Evolutionary conservation across 352 stramenopile genomes (phyloP).

Genomic region (Phytophthora ramorum): DNA sequence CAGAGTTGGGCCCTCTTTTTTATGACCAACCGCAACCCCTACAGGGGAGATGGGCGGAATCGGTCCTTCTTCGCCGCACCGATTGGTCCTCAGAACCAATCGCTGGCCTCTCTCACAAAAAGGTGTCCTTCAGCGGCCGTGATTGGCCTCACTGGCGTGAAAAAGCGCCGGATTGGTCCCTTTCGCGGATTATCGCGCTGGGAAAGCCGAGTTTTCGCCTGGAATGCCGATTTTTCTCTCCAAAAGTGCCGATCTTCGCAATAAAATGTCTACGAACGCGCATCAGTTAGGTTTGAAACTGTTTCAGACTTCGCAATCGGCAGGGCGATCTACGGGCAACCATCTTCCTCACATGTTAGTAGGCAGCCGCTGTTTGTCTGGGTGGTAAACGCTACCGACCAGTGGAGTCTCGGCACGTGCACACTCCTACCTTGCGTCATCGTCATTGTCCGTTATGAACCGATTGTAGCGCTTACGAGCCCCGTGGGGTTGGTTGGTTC

Average conservation of each 20-base stretch:
- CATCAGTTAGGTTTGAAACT: neutral
- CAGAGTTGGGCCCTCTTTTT: conserved; percentile 22
- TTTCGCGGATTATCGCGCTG: neutral
- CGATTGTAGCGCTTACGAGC: no score
- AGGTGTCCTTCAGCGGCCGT: conserved; percentile 13
- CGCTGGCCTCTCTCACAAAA: conserved; percentile 7
- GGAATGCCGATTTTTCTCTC: neutral
- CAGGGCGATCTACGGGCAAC: no score
- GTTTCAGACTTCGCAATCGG: neutral
- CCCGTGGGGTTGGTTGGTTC: no score
- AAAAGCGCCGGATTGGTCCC: conserved; percentile 1
- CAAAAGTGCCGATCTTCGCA: neutral
- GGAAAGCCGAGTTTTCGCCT: neutral
- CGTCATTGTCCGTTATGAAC: no score
- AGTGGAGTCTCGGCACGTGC: no score
- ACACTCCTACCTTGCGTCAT: no score
- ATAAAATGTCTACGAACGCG: conserved; percentile 2
- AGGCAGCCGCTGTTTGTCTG: no score
- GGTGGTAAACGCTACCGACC: no score
- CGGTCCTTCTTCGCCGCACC: conserved; percentile 29
- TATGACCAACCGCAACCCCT: conserved; percentile 18
- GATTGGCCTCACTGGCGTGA: conserved; percentile 5
- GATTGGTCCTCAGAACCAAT: conserved; percentile 26
- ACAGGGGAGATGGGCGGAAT: conserved; percentile 27
- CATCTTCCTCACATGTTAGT: no score